A percentile compares a stretch with the other conserved stretches of the same genome.
These are phyloP conservation scores for Globisporangium alternatum DNA, from an alignment of 352 stramenopile genomes.

Conservation along the genomic window DNA sequence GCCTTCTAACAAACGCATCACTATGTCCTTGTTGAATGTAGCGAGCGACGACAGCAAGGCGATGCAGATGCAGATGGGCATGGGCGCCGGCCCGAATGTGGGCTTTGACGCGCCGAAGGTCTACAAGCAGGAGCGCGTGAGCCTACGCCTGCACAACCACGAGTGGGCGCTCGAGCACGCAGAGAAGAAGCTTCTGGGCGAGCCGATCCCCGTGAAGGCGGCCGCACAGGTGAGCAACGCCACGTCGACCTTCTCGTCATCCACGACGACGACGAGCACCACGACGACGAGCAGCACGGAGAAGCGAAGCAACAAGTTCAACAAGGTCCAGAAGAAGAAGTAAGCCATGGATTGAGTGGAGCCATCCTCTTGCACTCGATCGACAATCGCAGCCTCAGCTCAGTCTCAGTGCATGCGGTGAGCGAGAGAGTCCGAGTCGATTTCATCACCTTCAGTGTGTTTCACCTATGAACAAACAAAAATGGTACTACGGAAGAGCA, in stretches of 20 bases:
- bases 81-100: conserved; percentile 80
- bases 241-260: conserved; percentile 13
- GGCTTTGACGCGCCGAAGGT: conserved; percentile 88
- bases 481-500: too few relatives aligned
- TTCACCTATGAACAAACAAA: too few relatives aligned
- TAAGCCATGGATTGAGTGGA: background rate
- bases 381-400: too few relatives aligned
- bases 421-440: too few relatives aligned
- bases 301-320: conserved; percentile 70
- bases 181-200: conserved; percentile 81
- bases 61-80: conserved; percentile 93
- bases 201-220: conserved; percentile 53
- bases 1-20: background rate
- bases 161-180: conserved; percentile 78
- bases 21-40: conserved; percentile 5
- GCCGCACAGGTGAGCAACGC: background rate
- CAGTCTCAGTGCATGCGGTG: too few relatives aligned
- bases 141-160: conserved; percentile 77
- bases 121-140: conserved; percentile 89
- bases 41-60: conserved; percentile 86
- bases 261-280: conserved; percentile 22
- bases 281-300: conserved; percentile 27
- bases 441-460: too few relatives aligned
- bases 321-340: conserved; percentile 69
- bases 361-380: too few relatives aligned